Evolutionary conservation across 345 rosid species (phyloP), one percentile per base, ranked within the genome.

Genomic region (Populus simonii): DNA sequence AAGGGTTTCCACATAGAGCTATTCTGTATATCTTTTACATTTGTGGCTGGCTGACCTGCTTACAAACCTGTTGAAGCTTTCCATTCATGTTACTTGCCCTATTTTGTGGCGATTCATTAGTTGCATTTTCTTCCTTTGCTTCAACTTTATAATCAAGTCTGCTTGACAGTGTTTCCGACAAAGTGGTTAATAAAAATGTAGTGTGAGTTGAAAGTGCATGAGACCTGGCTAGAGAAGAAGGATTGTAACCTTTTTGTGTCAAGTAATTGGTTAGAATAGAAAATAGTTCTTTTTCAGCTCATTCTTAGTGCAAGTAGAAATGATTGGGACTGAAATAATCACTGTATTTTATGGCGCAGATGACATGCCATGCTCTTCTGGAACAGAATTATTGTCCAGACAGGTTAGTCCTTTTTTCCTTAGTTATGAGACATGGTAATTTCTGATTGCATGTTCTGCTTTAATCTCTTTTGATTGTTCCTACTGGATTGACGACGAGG

Each of bases 281-380:
- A 22, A 20, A 29, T 16, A 49, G 43, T 12, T 51, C 23, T 1
- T 18, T 63, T 11, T 25, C 35, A 55, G 68, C 74, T 75, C 18
- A 12, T 41, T 13, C 38, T 16, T 76, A 7, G 16, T 55, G 29
- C 8, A 16, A 35, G 10, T 47, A 29, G n/a, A 69, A 57, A 66
- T 38, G 6, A 22, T 39, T 22, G 16, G 38, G 27, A 49, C 45
- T 55, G n/a, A 61, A 38, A 51, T 68, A 25, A 39, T 67, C 4
- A 57, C 41, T 71, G 36, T 62, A 23, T 23, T 65, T 22, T 71
- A 74, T 75, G 49, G 73, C 82, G 89, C 87, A 89, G 91, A 83
- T 36, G 75, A 55, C 74, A 78, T 88, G 83, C 85, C 88, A 11
- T 86, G 79, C 81, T 81, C 86, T 27, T 85, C 88, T 18, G 83